Conservation (phyloP, 2,329 filamentous ascomycete species). For the Alternaria longipes region DNA sequence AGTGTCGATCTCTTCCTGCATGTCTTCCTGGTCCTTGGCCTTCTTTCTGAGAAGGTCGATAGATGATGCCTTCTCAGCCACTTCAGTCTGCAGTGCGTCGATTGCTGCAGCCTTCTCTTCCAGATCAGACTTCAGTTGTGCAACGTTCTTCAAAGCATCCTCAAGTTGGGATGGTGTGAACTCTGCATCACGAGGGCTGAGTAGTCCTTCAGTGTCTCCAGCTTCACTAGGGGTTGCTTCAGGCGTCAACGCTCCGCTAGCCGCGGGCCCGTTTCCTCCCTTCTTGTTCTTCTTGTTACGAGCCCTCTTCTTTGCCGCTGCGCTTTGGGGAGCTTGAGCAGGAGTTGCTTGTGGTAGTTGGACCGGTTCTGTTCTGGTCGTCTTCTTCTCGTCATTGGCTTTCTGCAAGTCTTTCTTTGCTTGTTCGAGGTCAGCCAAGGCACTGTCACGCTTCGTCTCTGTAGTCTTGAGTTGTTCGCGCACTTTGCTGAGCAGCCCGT, state of each 20-base stretch:
- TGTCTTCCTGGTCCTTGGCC: slow-evolving; percentile 77
- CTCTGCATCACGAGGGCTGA: slow-evolving; percentile 47
- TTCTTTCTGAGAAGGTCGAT: slow-evolving; percentile 77
- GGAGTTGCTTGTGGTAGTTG: slow-evolving; percentile 29
- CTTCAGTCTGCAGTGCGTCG: slow-evolving; percentile 43
- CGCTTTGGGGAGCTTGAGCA: slow-evolving; percentile 41
- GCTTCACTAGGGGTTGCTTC: slow-evolving; percentile 52
- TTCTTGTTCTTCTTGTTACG: slow-evolving; percentile 81
- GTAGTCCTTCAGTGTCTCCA: slow-evolving; percentile 45
- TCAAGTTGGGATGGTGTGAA: slow-evolving; percentile 54
- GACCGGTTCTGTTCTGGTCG: slow-evolving; percentile 19
- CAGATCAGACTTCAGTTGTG: slow-evolving; percentile 45
- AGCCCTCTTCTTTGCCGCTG: slow-evolving; percentile 78
- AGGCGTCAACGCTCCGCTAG: slow-evolving; percentile 45
- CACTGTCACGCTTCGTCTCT: slow-evolving; percentile 58
- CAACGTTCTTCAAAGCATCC: slow-evolving; percentile 41
- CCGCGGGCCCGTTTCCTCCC: slow-evolving; percentile 60
- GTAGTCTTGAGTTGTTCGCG: slow-evolving; percentile 64
- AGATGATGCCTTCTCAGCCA: slow-evolving; percentile 68
- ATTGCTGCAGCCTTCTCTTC: slow-evolving; percentile 48
- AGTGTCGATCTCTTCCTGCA: slow-evolving; percentile 85
- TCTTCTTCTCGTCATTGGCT: slow-evolving; percentile 25
- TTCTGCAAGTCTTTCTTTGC: slow-evolving; percentile 41
- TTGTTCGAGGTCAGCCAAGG: slow-evolving; percentile 55
- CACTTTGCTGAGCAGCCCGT: slow-evolving; percentile 64